Conservation (phyloP, 352 stramenopile genomes). For the Phytophthora capsici region DNA sequence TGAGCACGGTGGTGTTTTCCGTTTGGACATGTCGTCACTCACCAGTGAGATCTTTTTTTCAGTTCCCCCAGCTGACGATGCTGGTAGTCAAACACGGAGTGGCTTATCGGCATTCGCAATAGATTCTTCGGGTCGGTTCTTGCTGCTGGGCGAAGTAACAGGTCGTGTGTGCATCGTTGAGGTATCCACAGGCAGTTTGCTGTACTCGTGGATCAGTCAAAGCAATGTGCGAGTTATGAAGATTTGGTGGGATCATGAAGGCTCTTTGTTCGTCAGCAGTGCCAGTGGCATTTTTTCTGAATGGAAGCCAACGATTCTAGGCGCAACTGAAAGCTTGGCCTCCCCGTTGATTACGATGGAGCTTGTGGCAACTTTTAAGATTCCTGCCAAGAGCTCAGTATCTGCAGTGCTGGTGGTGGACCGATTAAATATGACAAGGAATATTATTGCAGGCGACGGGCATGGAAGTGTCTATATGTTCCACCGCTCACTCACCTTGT, state of each 20-base stretch:
- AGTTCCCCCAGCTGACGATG: slow-evolving; percentile 4
- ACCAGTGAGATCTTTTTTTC: slow-evolving; percentile 43
- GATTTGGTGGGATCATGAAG: slow-evolving; percentile 62
- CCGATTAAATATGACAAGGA: slow-evolving; percentile 36
- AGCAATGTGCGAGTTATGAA: slow-evolving; percentile 67
- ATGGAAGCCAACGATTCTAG: slow-evolving; percentile 44
- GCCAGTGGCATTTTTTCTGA: slow-evolving; percentile 68
- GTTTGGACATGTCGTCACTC: slow-evolving; percentile 44
- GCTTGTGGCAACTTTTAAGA: slow-evolving; percentile 58
- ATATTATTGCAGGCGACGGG: slow-evolving; percentile 75
- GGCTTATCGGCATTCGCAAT: slow-evolving; percentile 55
- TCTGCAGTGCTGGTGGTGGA: slow-evolving; percentile 64
- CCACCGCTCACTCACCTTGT: slow-evolving; percentile 34
- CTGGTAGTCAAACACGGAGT: slow-evolving; percentile 18
- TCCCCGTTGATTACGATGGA: slow-evolving; percentile 24
- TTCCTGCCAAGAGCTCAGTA: slow-evolving; percentile 63
- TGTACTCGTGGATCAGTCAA: slow-evolving; percentile 58
- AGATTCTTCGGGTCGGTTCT: slow-evolving; percentile 35
- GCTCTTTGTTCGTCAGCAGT: slow-evolving; percentile 66
- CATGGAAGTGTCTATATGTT: slow-evolving; percentile 79
- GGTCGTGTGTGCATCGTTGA: slow-evolving; percentile 64
- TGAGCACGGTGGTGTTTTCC: slow-evolving; percentile 66
- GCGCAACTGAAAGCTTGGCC: slow-evolving; percentile 1
- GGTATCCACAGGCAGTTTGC: slow-evolving; percentile 35
- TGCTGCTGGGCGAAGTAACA: slow-evolving; percentile 64